Percentiles rank a stretch among this genome's conserved stretches.
Evolutionary conservation across 192 early-diverging fungal genomes (phyloP).

Genomic region (Backusella circina): DNA sequence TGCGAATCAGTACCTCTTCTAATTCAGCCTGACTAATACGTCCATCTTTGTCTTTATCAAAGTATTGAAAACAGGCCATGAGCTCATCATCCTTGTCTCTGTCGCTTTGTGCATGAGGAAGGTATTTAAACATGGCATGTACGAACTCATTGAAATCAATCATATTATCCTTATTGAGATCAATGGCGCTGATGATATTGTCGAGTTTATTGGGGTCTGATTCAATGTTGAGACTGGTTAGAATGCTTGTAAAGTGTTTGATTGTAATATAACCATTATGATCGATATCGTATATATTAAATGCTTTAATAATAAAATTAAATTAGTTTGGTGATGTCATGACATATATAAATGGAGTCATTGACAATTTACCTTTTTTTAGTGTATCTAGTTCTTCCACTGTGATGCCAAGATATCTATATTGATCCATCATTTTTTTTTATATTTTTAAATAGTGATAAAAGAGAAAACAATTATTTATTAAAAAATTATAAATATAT

Average conservation of each 20-base stretch:
- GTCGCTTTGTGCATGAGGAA: neutral
- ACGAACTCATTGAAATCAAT: constrained; percentile 23
- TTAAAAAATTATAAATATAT: neutral
- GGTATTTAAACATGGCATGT: constrained; percentile 5
- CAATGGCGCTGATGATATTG: neutral
- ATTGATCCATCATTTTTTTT: neutral
- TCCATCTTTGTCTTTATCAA: constrained; percentile 28
- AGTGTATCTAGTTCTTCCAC: constrained; percentile 5
- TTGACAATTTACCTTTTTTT: neutral
- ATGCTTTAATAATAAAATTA: neutral
- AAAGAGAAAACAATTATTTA: neutral
- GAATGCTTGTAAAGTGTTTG: neutral
- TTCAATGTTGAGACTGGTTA: neutral
- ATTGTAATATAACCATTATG: neutral
- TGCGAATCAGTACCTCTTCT: constrained; percentile 3
- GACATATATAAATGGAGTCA: neutral
- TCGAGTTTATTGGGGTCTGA: neutral
- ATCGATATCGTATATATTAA: constrained; percentile 3
- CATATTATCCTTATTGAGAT: neutral
- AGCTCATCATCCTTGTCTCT: constrained; percentile 12
- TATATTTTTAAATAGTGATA: too few species aligned
- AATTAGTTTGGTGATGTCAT: neutral
- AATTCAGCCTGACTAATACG: constrained; percentile 18
- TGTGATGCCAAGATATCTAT: neutral
- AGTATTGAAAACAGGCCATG: constrained; percentile 13